phyloP scores from a whole-genome alignment of 495 filamentous ascomycete species.

The Penicillium fimorum region DNA sequence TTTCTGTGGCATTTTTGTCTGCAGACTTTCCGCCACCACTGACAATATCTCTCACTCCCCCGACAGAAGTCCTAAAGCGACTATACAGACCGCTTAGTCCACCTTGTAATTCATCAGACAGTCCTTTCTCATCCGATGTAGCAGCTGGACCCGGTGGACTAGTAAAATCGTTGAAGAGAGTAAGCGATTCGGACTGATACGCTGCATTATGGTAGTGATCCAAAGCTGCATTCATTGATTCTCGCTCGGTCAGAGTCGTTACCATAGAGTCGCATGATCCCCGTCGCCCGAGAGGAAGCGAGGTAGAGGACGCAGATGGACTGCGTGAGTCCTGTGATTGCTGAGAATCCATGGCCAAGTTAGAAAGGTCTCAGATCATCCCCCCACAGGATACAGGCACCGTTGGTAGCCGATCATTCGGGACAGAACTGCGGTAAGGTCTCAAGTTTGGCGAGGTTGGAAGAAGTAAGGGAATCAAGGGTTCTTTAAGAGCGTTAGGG shows the following conservation, averaged over 20 bases:
- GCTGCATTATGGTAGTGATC: slow-evolving; percentile 83
- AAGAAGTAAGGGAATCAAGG: neutral
- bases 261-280: slow-evolving; percentile 65
- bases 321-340: slow-evolving; percentile 39
- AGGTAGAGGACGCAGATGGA: slow-evolving; percentile 44
- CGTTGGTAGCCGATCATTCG: slow-evolving; percentile 13
- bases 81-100: slow-evolving; percentile 84
- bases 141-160: slow-evolving; percentile 49
- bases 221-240: slow-evolving; percentile 68
- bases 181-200: slow-evolving; percentile 73
- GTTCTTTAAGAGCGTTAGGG: neutral
- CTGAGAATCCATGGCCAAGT: slow-evolving; percentile 40
- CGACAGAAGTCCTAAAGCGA: slow-evolving; percentile 74
- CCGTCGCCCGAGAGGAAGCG: slow-evolving; percentile 44
- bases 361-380: slow-evolving; percentile 20
- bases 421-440: neutral
- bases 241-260: slow-evolving; percentile 60
- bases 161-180: slow-evolving; percentile 84
- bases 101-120: slow-evolving; percentile 72
- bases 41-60: slow-evolving; percentile 61
- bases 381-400: slow-evolving; percentile 10
- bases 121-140: slow-evolving; percentile 61
- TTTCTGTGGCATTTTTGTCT: slow-evolving; percentile 34
- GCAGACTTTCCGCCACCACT: slow-evolving; percentile 39
- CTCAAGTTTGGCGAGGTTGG: neutral